These are phyloP conservation scores for Exophiala sp. DNA, from an alignment of 2,329 filamentous ascomycete species.

Conservation along the genomic window DNA sequence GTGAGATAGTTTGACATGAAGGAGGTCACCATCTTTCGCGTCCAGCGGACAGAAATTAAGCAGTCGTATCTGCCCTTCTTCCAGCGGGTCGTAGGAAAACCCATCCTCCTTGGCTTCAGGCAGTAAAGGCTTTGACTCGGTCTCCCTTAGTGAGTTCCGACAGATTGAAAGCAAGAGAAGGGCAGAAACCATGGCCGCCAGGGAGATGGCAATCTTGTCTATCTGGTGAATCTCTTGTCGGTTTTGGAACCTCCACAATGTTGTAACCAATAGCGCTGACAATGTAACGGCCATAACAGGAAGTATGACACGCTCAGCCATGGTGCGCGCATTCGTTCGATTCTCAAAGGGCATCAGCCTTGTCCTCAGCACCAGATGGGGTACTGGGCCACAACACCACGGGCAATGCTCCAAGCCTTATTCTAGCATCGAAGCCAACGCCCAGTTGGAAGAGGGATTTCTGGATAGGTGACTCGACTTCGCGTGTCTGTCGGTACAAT, in stretches of 20 bases:
- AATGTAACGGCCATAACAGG: neutral
- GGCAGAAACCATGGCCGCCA: neutral
- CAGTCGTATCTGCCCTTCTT: conserved; percentile 16
- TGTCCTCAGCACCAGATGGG: no score
- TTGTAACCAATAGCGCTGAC: neutral
- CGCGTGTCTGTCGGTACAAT: no score
- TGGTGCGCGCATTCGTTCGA: neutral
- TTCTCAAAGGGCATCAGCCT: no score
- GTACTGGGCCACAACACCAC: no score
- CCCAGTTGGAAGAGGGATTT: no score
- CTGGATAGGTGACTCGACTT: no score
- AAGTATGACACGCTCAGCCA: neutral
- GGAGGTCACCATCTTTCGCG: neutral
- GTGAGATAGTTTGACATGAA: conserved; percentile 10
- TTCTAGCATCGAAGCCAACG: no score
- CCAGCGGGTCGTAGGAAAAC: conserved; percentile 12
- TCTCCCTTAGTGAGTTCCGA: neutral
- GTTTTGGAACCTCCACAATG: neutral
- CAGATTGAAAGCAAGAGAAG: neutral
- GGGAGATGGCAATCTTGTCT: neutral
- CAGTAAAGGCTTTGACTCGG: neutral
- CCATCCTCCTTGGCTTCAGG: neutral
- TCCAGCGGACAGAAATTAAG: conserved; percentile 6
- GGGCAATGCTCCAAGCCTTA: no score
- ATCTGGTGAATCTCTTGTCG: neutral